A percentile compares a stretch with the other conserved stretches of the same genome.
Conservation (phyloP, 2,329 filamentous ascomycete genomes). For the Whalleya microplaca region DNA sequence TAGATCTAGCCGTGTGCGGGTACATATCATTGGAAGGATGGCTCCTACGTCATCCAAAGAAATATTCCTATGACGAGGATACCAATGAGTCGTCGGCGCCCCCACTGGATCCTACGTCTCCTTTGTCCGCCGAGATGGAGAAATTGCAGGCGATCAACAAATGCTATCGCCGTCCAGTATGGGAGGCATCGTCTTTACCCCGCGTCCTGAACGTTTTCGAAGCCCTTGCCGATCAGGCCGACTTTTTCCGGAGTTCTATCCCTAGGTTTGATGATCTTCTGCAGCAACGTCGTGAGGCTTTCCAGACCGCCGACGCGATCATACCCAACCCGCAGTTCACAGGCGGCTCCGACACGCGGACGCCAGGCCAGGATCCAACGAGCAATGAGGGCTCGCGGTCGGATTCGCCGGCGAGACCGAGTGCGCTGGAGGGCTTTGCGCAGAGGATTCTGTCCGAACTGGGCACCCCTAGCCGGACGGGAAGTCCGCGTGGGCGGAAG, state of each 20-base stretch:
- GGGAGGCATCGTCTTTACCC: conserved; percentile 53
- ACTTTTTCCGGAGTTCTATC: conserved; percentile 64
- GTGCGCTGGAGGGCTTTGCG: conserved; percentile 62
- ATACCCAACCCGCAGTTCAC: conserved; percentile 41
- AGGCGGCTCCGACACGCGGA: conserved; percentile 30
- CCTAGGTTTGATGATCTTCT: conserved; percentile 75
- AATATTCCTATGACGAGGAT: conserved; percentile 60
- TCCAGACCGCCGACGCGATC: conserved; percentile 61
- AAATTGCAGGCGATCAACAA: conserved; percentile 52
- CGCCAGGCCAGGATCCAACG: conserved; percentile 43
- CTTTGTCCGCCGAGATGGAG: conserved; percentile 42
- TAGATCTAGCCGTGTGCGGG: conserved; percentile 82
- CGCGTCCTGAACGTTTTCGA: conserved; percentile 62
- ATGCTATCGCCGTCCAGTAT: conserved; percentile 58
- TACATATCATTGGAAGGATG: conserved; percentile 88
- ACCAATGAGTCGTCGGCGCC: conserved; percentile 33
- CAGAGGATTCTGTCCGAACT: conserved; percentile 66
- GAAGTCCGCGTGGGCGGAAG: conserved; percentile 54
- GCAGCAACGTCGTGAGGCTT: conserved; percentile 66
- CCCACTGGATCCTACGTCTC: conserved; percentile 24
- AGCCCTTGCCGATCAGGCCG: conserved; percentile 64
- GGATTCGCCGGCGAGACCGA: conserved; percentile 56
- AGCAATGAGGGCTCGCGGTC: conserved; percentile 51
- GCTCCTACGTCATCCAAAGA: conserved; percentile 75
- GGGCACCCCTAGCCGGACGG: conserved; percentile 55